Evolutionary conservation across 2,329 filamentous ascomycete species (phyloP), one percentile per base, ranked within the genome.

Genomic region (Alternaria atra): DNA sequence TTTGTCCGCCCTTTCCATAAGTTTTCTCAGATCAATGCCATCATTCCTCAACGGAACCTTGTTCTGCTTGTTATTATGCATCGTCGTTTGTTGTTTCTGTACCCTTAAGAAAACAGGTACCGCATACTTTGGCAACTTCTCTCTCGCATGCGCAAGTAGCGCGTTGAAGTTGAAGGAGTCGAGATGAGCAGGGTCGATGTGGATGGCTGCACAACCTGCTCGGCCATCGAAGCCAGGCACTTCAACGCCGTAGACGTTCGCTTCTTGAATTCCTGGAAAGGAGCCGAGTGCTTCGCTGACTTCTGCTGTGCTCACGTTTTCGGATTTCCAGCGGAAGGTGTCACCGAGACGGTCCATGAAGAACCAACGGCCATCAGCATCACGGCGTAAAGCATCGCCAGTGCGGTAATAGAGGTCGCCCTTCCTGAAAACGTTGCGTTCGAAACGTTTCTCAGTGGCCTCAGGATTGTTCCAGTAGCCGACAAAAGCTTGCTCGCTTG

Each of bases 21-120:
- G 75, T 58, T 81, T 82, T 5, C 73, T 73, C 4, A 86, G 84
- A 73, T 91, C 85, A 13, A 91, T 85, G 0, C 90, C 90, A 64
- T 91, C 89, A 46, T 86, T 85, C 69, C 89, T 84, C 46, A 93
- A 79, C 0, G 88, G 88, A 2, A 89, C 85, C 75, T 94, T 94
- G 73, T 92, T 91, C 78, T 93, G 91, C 80, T 94, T 94, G 75
- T 92, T 90, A 69, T 93, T 94, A 73, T 91, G 89, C 69, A 88
- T 90, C 6, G 89, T 86, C 27, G 84, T 86, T 57, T 85, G 83
- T 35, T 81, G 81, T 42, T 84, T 79, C 23, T 91, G 84, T 17
- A 92, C 77, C 1, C 91, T 83, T 42, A 93, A 70, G 79, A 94
- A 94, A 2, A 93, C 79, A 0, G 91, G 91, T 1, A 94, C 90